Evolutionary conservation across 2,329 filamentous ascomycete species (phyloP), one percentile per base, ranked within the genome.

Genomic region (Chaetomium strumarium): DNA sequence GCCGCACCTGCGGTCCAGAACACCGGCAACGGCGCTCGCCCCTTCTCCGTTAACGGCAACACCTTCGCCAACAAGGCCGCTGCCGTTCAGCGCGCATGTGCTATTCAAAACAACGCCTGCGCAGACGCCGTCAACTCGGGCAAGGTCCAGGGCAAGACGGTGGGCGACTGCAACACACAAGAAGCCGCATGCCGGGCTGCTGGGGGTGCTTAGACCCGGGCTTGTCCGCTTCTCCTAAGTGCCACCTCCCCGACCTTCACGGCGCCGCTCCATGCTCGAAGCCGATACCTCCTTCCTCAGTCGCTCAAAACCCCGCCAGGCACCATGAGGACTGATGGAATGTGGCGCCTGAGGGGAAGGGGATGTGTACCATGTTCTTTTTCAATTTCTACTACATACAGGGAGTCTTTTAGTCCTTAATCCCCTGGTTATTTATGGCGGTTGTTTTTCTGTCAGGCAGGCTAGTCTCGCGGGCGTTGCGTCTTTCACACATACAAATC

Each of bases 41-140:
- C 80, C 51, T 84, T 84, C 67, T 59, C 66, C 19, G 78, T 83
- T 53, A 76, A 79, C 59, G 78, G 77, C 45, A 70, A 72, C 70
- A 81, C 72, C 36, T 85, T 86, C 63, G 75, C 76, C 37, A 77
- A 77, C 63, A 64, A 77, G 58, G 68, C 64, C 3, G 77, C 75
- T 10, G 83, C 83, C 17, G 68, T 77, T 38, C 76, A 83, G 67
- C 74, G 83, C 43, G 76, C 80, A 34, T 86, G 83, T 63, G 75
- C 81, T 55, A 76, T 83, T 53, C 80, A 85, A 69, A 78, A 81
- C 69, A 85, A 84, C 61, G 68, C 65, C 3, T 86, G 83, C 62
- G 71, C 77, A 12, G 69, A 81, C 57, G 75, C 75, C 29, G 77
- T 77, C 52, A 85, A 84, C 65, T 60, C 68, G 12, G 78, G 80